Conservation (phyloP, 768 basidiomycete species). For the Clitopilus hobsonii region DNA sequence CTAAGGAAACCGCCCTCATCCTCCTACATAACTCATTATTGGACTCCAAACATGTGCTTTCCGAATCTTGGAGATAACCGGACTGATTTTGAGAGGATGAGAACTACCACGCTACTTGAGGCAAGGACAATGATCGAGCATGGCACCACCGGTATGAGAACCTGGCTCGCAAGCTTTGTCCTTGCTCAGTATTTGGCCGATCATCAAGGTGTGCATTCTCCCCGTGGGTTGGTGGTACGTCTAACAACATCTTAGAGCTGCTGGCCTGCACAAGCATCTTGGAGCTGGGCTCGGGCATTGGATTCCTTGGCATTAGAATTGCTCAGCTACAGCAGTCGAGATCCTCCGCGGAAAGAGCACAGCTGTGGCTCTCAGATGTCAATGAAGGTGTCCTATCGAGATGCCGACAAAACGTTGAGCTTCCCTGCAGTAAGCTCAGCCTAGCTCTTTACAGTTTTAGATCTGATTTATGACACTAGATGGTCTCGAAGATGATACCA, state of each 20-base stretch:
- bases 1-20: constrained; percentile 27
- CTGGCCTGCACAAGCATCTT: constrained; percentile 45
- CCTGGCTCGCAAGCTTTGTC: constrained; percentile 71
- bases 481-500: constrained; percentile 6
- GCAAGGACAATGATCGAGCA: constrained; percentile 69
- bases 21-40: neutral
- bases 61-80: neutral
- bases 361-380: constrained; percentile 58
- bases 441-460: constrained; percentile 6
- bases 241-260: constrained; percentile 34
- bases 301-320: constrained; percentile 67
- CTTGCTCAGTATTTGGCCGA: constrained; percentile 57
- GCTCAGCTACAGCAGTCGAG: constrained; percentile 47
- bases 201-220: constrained; percentile 42
- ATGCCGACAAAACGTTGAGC: constrained; percentile 53
- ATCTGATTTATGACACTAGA: neutral
- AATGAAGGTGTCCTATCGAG: constrained; percentile 58
- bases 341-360: neutral
- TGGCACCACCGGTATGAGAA: constrained; percentile 77
- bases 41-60: neutral
- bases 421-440: constrained; percentile 61
- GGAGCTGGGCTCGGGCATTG: constrained; percentile 73
- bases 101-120: constrained; percentile 60
- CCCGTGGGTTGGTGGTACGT: constrained; percentile 7
- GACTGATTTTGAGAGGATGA: constrained; percentile 23